Evolutionary conservation across 192 early-diverging fungal genomes (phyloP).

Genomic region (Chytriomyces confervae): DNA sequence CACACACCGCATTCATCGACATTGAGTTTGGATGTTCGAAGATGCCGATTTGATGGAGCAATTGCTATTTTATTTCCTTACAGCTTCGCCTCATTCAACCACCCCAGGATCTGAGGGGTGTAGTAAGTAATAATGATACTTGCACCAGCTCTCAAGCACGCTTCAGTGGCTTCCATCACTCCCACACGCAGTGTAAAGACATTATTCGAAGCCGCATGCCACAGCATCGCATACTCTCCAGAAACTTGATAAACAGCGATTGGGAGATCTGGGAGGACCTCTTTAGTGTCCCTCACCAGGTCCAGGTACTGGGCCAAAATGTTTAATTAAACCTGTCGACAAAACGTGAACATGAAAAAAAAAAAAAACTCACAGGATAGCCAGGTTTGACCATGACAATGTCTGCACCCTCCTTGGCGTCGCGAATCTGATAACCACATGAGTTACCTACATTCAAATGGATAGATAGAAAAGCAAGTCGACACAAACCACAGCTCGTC

Average conservation of each 20-base stretch:
- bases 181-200: conserved; percentile 82
- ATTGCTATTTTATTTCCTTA: neutral
- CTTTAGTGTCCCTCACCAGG: conserved; percentile 79
- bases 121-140: conserved; percentile 96
- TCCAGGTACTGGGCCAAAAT: conserved; percentile 74
- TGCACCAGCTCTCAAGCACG: conserved; percentile 85
- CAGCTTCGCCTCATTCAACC: conserved; percentile 57
- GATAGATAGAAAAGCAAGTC: neutral
- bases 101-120: conserved; percentile 90
- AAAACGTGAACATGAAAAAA: neutral
- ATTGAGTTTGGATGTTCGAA: no score
- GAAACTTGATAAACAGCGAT: conserved; percentile 95
- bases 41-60: no score
- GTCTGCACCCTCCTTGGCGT: conserved; percentile 94
- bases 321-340: neutral
- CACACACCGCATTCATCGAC: no score
- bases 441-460: neutral
- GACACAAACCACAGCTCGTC: conserved; percentile 72
- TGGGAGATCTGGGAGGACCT: conserved; percentile 75
- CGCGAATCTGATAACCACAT: conserved; percentile 54
- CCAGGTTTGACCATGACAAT: conserved; percentile 98
- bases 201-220: conserved; percentile 80
- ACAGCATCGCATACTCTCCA: conserved; percentile 69
- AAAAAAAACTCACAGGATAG: conserved; percentile 53
- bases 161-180: conserved; percentile 86